Conservation (phyloP, 345 rosid species). For the Citrus reticulata region DNA sequence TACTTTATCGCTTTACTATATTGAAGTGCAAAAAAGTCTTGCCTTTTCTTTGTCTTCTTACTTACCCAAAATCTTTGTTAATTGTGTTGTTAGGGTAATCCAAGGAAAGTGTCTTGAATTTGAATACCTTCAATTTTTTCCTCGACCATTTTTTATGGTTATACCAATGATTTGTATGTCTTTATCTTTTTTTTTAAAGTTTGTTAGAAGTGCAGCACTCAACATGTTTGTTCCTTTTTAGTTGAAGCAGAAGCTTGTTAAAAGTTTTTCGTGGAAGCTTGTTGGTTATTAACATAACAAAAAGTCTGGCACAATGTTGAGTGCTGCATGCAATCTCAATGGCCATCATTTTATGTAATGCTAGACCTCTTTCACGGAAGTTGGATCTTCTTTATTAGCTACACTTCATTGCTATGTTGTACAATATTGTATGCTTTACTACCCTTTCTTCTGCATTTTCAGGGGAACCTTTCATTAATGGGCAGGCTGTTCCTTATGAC, state of each 20-base stretch:
- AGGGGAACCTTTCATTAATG: conserved; percentile 97
- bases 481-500: conserved; percentile 94
- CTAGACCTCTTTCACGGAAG: background rate
- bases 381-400: background rate
- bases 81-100: background rate
- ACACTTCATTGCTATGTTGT: background rate
- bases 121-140: background rate
- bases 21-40: background rate
- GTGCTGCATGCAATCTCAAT: background rate
- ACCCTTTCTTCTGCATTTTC: background rate
- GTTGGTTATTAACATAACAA: background rate
- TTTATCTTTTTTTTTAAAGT: background rate
- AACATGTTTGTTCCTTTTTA: background rate
- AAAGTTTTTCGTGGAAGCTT: background rate
- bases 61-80: background rate
- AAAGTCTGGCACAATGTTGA: background rate
- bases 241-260: background rate
- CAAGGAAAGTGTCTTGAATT: background rate
- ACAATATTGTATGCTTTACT: background rate
- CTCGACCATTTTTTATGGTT: background rate
- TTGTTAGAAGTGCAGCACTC: background rate
- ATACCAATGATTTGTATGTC: background rate
- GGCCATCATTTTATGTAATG: background rate
- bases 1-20: background rate
- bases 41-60: background rate